These are phyloP conservation scores for Aethionema arabicum DNA, from an alignment of 345 rosid species.

Conservation along the genomic window DNA sequence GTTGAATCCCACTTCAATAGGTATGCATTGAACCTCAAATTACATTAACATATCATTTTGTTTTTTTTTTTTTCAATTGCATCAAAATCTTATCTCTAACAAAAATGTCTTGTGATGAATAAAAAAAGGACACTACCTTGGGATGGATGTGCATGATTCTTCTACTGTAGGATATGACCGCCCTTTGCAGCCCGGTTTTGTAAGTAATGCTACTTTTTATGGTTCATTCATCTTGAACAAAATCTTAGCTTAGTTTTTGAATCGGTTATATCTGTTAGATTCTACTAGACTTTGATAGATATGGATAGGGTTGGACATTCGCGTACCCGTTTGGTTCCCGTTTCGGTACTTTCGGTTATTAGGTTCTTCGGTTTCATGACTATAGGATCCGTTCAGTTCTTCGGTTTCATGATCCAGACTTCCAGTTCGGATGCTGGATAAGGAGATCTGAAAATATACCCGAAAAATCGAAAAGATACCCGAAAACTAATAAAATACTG, in stretches of 20 bases:
- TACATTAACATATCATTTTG: slow-evolving; percentile 1
- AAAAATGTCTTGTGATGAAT: slow-evolving; percentile 27
- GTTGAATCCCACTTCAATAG: slow-evolving; percentile 94
- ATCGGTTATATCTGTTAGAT: too few relatives aligned
- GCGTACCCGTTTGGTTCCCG: too few relatives aligned
- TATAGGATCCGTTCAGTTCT: too few relatives aligned
- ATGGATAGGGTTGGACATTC: too few relatives aligned
- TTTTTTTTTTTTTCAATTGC: neutral
- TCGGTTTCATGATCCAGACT: too few relatives aligned
- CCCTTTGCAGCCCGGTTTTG: slow-evolving; percentile 85
- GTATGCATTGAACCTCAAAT: slow-evolving; percentile 38
- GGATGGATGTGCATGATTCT: slow-evolving; percentile 98
- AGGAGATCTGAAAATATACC: too few relatives aligned
- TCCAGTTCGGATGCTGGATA: too few relatives aligned
- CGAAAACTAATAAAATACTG: too few relatives aligned
- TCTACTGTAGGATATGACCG: slow-evolving; percentile 65
- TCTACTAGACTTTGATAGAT: too few relatives aligned
- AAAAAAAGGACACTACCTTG: slow-evolving; percentile 91
- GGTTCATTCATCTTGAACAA: neutral
- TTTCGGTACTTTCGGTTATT: too few relatives aligned
- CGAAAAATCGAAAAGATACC: too few relatives aligned
- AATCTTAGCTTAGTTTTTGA: slow-evolving; percentile 1
- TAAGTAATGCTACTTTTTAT: slow-evolving; percentile 45
- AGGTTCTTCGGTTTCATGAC: too few relatives aligned
- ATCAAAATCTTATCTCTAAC: slow-evolving; percentile 20